These are phyloP conservation scores for Cyclospora cayetanensis DNA, from an alignment of 169 alveolate species.

Conservation along the genomic window DNA sequence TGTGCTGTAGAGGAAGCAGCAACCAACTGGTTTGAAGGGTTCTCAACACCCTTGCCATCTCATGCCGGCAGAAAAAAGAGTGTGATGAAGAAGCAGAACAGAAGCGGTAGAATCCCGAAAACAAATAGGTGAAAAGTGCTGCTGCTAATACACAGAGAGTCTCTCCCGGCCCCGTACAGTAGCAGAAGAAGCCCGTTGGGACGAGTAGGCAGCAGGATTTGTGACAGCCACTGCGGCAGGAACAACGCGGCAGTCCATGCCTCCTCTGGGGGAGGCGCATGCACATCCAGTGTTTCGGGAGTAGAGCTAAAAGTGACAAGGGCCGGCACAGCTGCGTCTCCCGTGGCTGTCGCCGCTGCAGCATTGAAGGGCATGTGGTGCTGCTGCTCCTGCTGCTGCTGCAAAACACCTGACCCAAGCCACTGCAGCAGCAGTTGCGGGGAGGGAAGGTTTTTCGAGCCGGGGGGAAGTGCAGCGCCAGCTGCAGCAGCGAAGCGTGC, in stretches of 20 bases:
- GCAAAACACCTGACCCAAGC: conserved; percentile 23
- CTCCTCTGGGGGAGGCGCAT: neutral
- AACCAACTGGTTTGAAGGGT: too few relatives aligned
- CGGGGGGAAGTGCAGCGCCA: neutral
- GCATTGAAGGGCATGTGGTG: neutral
- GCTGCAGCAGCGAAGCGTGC: neutral
- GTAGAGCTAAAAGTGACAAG: neutral
- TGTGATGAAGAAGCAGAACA: neutral
- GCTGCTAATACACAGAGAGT: neutral
- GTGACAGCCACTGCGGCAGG: conserved; percentile 5
- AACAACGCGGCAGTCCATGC: neutral
- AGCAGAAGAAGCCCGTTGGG: conserved; percentile 33
- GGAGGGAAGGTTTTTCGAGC: neutral
- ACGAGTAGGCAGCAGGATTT: conserved; percentile 4
- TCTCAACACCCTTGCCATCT: too few relatives aligned
- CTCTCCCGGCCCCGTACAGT: neutral
- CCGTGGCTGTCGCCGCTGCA: conserved; percentile 7
- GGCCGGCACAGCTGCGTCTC: neutral
- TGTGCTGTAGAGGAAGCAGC: too few relatives aligned
- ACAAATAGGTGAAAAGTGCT: neutral
- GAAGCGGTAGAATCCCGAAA: neutral
- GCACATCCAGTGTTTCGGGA: neutral
- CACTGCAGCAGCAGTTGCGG: conserved; percentile 58
- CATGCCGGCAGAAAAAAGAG: neutral
- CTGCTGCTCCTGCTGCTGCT: conserved; percentile 54